Percentiles rank a stretch among this genome's conserved stretches.
Conservation (phyloP, 169 alveolate species). For the Eimeria sp. region DNA sequence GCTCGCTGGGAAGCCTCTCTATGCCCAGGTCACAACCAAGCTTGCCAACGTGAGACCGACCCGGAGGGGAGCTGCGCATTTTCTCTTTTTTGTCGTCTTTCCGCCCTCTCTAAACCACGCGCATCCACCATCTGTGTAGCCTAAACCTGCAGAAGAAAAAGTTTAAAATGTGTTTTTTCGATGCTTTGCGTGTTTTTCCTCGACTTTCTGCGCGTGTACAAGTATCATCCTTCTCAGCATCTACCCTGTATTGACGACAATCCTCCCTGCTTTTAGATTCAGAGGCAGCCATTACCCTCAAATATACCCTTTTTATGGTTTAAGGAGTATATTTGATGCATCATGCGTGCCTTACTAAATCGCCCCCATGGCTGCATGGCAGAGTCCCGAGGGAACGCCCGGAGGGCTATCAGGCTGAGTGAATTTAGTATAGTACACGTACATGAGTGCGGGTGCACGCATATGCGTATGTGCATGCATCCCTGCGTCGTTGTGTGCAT, state of each 20-base stretch:
- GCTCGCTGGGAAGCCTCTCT: constrained; percentile 64
- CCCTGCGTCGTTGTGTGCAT: not conserved
- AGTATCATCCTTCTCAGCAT: not conserved
- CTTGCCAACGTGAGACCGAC: constrained; percentile 25
- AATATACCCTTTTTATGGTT: not conserved
- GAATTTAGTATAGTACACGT: not conserved
- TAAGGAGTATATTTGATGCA: not conserved
- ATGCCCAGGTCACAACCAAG: constrained; percentile 50
- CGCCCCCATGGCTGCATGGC: not conserved
- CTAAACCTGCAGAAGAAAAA: not conserved
- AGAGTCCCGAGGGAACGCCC: not conserved
- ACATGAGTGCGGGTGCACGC: not conserved
- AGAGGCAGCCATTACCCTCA: not conserved
- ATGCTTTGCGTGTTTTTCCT: not conserved
- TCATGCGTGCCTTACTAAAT: not conserved
- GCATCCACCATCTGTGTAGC: not conserved
- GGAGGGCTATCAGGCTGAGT: not conserved
- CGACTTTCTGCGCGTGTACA: not conserved
- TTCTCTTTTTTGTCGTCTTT: not conserved
- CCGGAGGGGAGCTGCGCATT: not conserved
- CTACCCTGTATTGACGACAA: not conserved
- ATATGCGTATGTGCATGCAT: not conserved
- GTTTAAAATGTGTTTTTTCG: not conserved
- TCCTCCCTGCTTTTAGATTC: not conserved
- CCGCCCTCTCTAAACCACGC: not conserved